A percentile compares a stretch with the other conserved stretches of the same genome.
phyloP scores from a whole-genome alignment of 2,329 filamentous ascomycete genomes.

The Aspergillus fischeri region DNA sequence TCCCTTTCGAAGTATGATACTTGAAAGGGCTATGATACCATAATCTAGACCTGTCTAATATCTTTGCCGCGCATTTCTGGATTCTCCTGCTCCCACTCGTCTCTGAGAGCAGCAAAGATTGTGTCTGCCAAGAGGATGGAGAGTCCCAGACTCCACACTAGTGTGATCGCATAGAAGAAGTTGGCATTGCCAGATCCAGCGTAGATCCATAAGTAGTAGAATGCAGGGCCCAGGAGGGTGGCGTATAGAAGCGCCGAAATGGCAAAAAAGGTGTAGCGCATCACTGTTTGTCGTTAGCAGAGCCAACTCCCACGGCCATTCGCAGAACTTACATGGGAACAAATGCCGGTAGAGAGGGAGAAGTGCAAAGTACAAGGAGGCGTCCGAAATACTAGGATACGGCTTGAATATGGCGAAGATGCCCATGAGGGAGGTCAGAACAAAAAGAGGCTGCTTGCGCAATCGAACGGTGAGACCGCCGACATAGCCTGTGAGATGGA shows the following conservation, averaged over 20 bases:
- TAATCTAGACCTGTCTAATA: slow-evolving; percentile 69
- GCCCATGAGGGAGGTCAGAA: slow-evolving; percentile 77
- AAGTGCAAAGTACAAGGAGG: slow-evolving; percentile 77
- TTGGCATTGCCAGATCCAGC: slow-evolving; percentile 97
- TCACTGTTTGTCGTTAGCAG: slow-evolving; percentile 53
- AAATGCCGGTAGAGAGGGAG: slow-evolving; percentile 86
- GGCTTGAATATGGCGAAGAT: slow-evolving; percentile 95
- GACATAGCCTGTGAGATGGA: slow-evolving; percentile 87
- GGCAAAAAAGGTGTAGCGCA: slow-evolving; percentile 89
- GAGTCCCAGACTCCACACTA: slow-evolving; percentile 94
- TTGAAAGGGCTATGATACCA: slow-evolving; percentile 7
- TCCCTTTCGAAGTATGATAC: slow-evolving; percentile 4
- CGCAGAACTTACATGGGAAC: slow-evolving; percentile 63
- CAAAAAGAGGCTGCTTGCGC: slow-evolving; percentile 79
- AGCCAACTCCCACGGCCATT: neutral
- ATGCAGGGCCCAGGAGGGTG: slow-evolving; percentile 83
- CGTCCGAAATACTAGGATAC: slow-evolving; percentile 89
- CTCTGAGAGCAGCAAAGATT: slow-evolving; percentile 80
- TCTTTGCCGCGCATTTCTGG: slow-evolving; percentile 89
- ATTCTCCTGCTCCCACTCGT: slow-evolving; percentile 89
- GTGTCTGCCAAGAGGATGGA: slow-evolving; percentile 83
- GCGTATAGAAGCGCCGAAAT: slow-evolving; percentile 81
- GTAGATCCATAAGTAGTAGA: slow-evolving; percentile 98
- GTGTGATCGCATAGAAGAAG: slow-evolving; percentile 97
- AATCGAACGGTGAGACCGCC: slow-evolving; percentile 79